A percentile compares a stretch with the other conserved stretches of the same genome.
Evolutionary conservation across 345 rosid species (phyloP).

Genomic region (Populus pruinosa): DNA sequence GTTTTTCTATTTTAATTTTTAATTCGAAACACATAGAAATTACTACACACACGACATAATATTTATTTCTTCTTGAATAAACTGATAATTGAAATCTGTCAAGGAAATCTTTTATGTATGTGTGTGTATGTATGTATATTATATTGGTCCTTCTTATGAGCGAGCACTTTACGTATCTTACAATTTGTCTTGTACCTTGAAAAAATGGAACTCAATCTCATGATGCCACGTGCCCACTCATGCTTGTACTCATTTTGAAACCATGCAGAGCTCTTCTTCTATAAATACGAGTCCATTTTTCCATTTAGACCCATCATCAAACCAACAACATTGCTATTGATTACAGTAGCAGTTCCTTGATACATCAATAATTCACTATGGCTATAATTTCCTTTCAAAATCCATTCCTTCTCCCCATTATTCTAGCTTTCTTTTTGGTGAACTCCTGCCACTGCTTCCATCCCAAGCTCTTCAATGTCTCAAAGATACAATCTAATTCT

Average conservation of each 20-base stretch:
- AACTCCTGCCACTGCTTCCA: constrained; percentile 32
- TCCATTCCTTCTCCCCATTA: neutral
- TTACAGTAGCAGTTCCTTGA: neutral
- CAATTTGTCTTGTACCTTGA: neutral
- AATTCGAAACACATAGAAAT: too few relatives aligned
- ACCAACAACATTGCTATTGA: neutral
- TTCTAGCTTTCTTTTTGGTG: neutral
- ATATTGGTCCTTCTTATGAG: neutral
- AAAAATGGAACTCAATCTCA: neutral
- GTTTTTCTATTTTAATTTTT: too few relatives aligned
- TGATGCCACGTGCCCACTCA: constrained; percentile 8
- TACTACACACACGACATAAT: too few relatives aligned
- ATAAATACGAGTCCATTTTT: constrained; percentile 8
- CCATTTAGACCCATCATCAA: neutral
- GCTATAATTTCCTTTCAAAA: neutral
- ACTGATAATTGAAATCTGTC: too few relatives aligned
- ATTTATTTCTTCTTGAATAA: too few relatives aligned
- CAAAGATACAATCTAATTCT: constrained; percentile 3
- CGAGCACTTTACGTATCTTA: neutral
- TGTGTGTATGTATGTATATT: too few relatives aligned
- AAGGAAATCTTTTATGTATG: too few relatives aligned
- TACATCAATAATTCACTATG: neutral
- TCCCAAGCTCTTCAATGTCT: constrained; percentile 34
- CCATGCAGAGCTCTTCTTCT: neutral
- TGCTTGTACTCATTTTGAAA: too few relatives aligned